Base-by-base conservation (phyloP, 106 monocot genomes). In the Vanilla planifolia region DNA sequence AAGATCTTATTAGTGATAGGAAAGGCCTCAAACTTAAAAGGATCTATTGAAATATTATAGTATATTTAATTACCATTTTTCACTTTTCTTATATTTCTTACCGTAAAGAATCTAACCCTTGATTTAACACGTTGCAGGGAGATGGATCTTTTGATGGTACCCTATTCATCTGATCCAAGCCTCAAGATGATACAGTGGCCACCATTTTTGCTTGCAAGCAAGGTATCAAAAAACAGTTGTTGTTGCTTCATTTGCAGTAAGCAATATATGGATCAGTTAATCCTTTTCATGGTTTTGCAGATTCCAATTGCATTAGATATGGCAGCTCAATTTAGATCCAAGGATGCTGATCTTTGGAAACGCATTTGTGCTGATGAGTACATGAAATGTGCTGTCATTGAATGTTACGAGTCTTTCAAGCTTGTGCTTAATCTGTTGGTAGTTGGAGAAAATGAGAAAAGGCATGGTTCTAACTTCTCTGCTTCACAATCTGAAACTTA, bases 341-440 rank as follows among this genome's bases (percentile, higher is more conserved):
- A 72, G 62, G 98, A 98, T 62, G 82, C 75, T 62, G 98, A 98
- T 80, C 74, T 98, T 20, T 98, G 98, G 98, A 98, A 73, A 67
- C 92, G 98, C 41, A 92, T 98, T 6, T 92, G 92, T 74, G 76
- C 87, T 72, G 98, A 98, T 71, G 98, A 98, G 64, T 92, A 98
- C 64, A 98, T 98, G 98, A 98, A 98, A 80, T 98, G 91, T 79
- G 92, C 92, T 55, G 85, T 98, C 27, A 67, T 98, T 34, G 98
- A 98, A 85, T 92, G 92, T 59, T 98, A 98, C 22, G 98, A 88
- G 69, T 98, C 98, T 55, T 92, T 91, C 39, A 98, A 98, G 70
- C 85, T 79, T 60, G 88, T 98, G 24, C 79, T 98, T 41, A 82
- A 92, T 60, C 65, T 85, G 57, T 68, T 98, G 44, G 88, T 98